Base-by-base conservation (phyloP, 192 early-diverging fungal species). In the Backusella tuberculispora region DNA sequence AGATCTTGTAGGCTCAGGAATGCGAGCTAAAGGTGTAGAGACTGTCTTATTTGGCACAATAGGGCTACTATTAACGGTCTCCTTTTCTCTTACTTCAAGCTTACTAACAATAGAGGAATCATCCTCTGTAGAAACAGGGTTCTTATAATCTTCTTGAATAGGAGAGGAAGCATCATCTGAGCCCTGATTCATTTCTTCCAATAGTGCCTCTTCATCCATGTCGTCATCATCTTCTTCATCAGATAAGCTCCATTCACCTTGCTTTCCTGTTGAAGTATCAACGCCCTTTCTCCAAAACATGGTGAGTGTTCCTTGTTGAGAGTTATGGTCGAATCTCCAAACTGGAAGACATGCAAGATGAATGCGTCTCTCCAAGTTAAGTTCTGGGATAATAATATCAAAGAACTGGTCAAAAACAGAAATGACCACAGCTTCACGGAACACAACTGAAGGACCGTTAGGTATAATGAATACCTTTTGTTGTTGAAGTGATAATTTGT, bases 381-480 rank as follows among this genome's bases (percentile, higher is more conserved):
- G 94, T 34, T 85, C 81, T 26, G 85, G 84, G 0, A 96, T 83
- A 48, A 94, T 69, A 7, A 96, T 90, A 83, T 96, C 94, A 66
- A 92, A 92, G 14, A 83, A 74, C 5, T 89, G 76, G 37, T 89
- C 86, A 46, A 81, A 82, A 0, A 93, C 87, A 64, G 86, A 84
- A 48, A 91, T 84, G 17, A 96, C 89, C 19, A 92, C 66, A 9
- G 88, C 94, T 77, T 92, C 89, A 42, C 79, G 81, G 63, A 85
- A 71, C 34, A 91, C 80, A 14, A 77, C 80, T 19, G 83, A 70
- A 42, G 15, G 80, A 26, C 50, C 75, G 8, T 75, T 53, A 48
- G 77, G 78, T 48, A 74, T 71, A 69, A 76, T 67, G 1, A 86
- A 83, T 67, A 88, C 50, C 53, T 88, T 85, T 44, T 75, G 63